Evolutionary conservation across 176 grass and related monocot species (phyloP).

Genomic region (Avena eriantha): DNA sequence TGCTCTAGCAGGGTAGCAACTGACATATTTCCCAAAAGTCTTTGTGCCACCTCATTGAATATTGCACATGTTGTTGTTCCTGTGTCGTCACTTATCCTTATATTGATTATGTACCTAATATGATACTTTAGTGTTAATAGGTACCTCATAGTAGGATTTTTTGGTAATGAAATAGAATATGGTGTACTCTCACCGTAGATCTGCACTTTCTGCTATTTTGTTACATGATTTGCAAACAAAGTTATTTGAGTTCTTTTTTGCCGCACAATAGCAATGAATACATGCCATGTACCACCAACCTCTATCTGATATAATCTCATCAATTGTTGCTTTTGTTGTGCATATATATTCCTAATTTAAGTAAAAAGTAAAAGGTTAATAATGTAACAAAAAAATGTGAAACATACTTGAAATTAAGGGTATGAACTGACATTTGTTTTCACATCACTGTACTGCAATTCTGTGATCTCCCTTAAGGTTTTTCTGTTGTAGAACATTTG

Average conservation of each 20-base stretch:
- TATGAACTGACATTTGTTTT: not conserved
- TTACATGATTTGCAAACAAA: not conserved
- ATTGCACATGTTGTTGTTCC: not conserved
- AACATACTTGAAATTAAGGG: not conserved
- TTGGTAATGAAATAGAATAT: not conserved
- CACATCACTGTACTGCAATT: not conserved
- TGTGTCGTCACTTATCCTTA: not conserved
- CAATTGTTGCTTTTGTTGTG: not conserved
- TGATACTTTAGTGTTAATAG: not conserved
- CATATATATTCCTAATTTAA: not conserved
- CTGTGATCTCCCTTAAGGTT: not conserved
- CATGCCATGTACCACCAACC: slow-evolving; percentile 3
- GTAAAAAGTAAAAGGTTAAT: not conserved
- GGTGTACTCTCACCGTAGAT: not conserved
- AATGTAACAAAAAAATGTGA: not conserved
- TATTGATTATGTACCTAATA: not conserved
- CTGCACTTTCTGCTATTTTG: not conserved
- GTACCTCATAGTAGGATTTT: not conserved
- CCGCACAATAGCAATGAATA: not conserved
- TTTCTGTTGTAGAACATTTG: not conserved
- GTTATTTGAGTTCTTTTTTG: not conserved
- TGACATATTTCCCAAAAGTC: not conserved
- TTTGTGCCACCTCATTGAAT: not conserved
- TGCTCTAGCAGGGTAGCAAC: not conserved
- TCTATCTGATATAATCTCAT: not conserved